A percentile compares a stretch with the other conserved stretches of the same genome.
These are phyloP conservation scores for Eimeria maxima DNA, from an alignment of 169 alveolate species.

Conservation along the genomic window DNA sequence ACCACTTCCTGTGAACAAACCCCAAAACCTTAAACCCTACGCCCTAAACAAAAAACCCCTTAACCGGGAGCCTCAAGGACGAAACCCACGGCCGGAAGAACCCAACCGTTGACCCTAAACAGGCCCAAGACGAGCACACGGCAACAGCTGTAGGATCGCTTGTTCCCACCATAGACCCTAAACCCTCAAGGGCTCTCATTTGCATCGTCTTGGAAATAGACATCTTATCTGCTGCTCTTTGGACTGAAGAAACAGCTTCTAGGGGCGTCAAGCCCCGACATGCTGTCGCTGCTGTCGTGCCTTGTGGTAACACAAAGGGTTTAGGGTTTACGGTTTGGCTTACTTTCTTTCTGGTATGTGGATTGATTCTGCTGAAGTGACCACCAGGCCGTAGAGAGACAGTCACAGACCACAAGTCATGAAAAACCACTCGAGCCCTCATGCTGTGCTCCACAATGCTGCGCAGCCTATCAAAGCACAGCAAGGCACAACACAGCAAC, in stretches of 20 bases:
- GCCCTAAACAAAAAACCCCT: background rate
- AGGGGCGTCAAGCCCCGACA: too few relatives aligned
- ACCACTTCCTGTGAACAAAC: slow-evolving; percentile 80
- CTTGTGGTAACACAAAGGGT: background rate
- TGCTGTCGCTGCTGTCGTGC: background rate
- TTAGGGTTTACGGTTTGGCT: background rate
- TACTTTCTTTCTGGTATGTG: slow-evolving; percentile 88
- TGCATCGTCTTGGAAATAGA: background rate
- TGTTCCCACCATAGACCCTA: background rate
- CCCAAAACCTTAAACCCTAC: background rate
- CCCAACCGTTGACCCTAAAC: background rate
- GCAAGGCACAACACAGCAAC: too few relatives aligned
- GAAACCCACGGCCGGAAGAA: background rate
- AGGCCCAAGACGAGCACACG: background rate
- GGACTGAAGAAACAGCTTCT: background rate
- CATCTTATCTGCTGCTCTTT: background rate
- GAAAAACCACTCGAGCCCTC: slow-evolving; percentile 89
- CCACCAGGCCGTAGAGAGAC: slow-evolving; percentile 93
- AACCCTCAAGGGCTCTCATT: background rate
- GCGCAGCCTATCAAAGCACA: slow-evolving; percentile 83
- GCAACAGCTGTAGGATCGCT: background rate
- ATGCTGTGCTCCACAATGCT: slow-evolving; percentile 88
- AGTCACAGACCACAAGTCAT: slow-evolving; percentile 95
- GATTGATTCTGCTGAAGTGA: slow-evolving; percentile 89
- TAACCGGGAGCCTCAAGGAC: too few relatives aligned